phyloP scores from a whole-genome alignment of 2,329 filamentous ascomycete species.

The Didymella glomerata region DNA sequence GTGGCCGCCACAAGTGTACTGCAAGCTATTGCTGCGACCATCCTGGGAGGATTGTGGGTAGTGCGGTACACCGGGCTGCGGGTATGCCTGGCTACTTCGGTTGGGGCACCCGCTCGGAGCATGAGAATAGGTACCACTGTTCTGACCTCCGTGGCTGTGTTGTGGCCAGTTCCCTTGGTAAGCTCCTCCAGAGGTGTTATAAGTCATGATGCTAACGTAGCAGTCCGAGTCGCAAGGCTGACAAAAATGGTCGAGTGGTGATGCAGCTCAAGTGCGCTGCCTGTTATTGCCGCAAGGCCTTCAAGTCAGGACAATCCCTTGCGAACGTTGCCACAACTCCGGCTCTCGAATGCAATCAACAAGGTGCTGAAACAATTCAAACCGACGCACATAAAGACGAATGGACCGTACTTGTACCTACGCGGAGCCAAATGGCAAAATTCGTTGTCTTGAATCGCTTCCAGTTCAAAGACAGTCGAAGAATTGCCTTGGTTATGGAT shows the following conservation, averaged over 20 bases:
- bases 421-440: not conserved
- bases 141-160: slow-evolving; percentile 1
- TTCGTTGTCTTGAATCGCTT: too few species aligned
- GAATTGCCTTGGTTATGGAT: not conserved
- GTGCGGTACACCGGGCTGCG: not conserved
- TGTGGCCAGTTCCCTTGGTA: slow-evolving; percentile 5
- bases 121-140: not conserved
- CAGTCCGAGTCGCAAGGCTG: not conserved
- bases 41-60: not conserved
- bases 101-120: not conserved
- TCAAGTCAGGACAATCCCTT: slow-evolving; percentile 1
- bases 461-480: not conserved
- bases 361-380: slow-evolving; percentile 10
- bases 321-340: slow-evolving; percentile 7
- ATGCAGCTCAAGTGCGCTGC: not conserved
- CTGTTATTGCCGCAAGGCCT: not conserved
- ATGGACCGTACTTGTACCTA: not conserved
- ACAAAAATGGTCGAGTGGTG: not conserved
- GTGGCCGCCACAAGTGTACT: not conserved
- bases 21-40: not conserved
- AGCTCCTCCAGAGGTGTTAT: not conserved
- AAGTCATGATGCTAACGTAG: slow-evolving; percentile 9
- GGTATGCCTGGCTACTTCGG: not conserved
- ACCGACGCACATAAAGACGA: not conserved
- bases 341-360: not conserved